Evolutionary conservation across 768 basidiomycete species (phyloP), one percentile per base, ranked within the genome.

Genomic region (Cystobasidiopsis lactophilus): DNA sequence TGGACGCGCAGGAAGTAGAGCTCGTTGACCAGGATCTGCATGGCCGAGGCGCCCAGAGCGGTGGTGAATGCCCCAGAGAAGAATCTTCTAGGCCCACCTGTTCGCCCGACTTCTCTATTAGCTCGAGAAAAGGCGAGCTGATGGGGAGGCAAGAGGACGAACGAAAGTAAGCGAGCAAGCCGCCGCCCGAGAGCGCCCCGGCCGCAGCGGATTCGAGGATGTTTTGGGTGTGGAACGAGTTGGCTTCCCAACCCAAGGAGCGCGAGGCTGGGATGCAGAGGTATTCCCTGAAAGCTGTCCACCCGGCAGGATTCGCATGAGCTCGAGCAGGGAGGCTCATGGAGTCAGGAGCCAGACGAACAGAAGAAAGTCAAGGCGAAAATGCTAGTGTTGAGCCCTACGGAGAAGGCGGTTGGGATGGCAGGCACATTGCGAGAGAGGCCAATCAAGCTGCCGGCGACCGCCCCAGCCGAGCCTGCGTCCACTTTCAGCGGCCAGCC

Each of bases 331-430:
- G 3, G 19, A 19, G 16, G 7, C 16, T 35, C 33, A 35, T 35
- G 33, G 9, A 7, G 16, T 7, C 9, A 7, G 9, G 33, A 7
- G 9, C 16, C 7, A 21, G 21, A 44, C 57, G 27, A 5, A 62
- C 61, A 56, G 55, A 62, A 62, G 55, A 62, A 62, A 13, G 59
- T 51, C 50, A 62, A 62, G 41, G 43, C 24, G 40, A 58, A 57
- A 24, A 52, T 43, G 27, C 54, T 58, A 2, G 61, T 59, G 29
- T 45, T 54, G 44, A 58, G 16, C 5, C 24, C 35, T 0, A 55
- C 50, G 11, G 49, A 21, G 55, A 59, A 59, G 7, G 61, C 58
- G 16, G 58, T 57, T 5, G 61, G 61, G 27, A 60, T 62, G 40
- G 61, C 61, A 2, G 57, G 58, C 2, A 51, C 39, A 11, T 57